Evolutionary conservation across 2,329 filamentous ascomycete species (phyloP).

Genomic region (Clarireedia monteithiana): DNA sequence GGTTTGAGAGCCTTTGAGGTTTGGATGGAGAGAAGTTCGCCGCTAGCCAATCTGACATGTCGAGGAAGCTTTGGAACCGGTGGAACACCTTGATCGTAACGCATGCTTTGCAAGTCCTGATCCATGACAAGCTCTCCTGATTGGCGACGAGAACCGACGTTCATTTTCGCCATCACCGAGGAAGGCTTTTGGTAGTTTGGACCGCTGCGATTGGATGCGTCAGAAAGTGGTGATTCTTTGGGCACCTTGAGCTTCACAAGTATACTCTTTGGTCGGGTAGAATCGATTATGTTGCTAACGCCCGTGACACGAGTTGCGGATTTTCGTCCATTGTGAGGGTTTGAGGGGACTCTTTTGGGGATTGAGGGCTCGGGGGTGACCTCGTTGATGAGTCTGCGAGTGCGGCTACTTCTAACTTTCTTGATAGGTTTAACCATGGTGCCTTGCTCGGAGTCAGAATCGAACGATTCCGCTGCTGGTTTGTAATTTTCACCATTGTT

Average conservation of each 20-base stretch:
- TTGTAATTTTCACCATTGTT: constrained; percentile 19
- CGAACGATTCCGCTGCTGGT: constrained; percentile 13
- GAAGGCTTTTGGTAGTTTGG: constrained; percentile 14
- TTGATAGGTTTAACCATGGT: neutral
- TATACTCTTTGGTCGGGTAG: constrained; percentile 4
- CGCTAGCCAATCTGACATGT: constrained; percentile 14
- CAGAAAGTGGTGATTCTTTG: constrained; percentile 14
- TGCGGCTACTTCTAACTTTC: constrained; percentile 8
- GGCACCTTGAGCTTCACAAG: constrained; percentile 8
- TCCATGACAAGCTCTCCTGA: neutral
- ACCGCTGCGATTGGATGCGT: constrained; percentile 13
- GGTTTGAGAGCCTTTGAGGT: neutral
- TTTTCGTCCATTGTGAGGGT: neutral
- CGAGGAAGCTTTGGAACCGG: constrained; percentile 23
- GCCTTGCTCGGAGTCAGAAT: constrained; percentile 12
- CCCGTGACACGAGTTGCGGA: constrained; percentile 3
- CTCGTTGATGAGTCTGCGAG: constrained; percentile 9
- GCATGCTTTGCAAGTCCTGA: neutral
- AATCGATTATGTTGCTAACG: constrained; percentile 16
- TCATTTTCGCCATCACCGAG: neutral
- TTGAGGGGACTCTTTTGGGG: neutral
- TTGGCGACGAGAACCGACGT: neutral
- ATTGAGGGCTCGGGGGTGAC: constrained; percentile 8
- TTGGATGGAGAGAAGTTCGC: neutral
- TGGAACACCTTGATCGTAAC: constrained; percentile 13